These are phyloP conservation scores for Hymenoscyphus linearis DNA, from an alignment of 2,329 filamentous ascomycete genomes.

Conservation along the genomic window DNA sequence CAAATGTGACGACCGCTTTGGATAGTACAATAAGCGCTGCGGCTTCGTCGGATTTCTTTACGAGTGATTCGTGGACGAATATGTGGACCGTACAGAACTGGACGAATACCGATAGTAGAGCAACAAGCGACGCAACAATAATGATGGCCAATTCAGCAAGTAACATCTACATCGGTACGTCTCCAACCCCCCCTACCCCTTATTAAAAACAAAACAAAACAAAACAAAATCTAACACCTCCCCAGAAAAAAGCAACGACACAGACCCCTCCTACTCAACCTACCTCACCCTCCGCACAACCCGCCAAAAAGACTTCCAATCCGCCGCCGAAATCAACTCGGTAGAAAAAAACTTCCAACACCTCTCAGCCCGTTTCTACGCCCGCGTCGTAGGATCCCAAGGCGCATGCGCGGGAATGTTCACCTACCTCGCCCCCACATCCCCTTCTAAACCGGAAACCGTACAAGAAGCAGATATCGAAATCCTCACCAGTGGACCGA, in stretches of 20 bases:
- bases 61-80: constrained; percentile 18
- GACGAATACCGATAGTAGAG: constrained; percentile 26
- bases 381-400: constrained; percentile 25
- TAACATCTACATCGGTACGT: constrained; percentile 30
- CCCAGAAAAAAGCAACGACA: constrained; percentile 21
- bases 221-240: too few species aligned
- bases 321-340: constrained; percentile 28
- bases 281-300: constrained; percentile 30
- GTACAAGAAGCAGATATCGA: constrained; percentile 32
- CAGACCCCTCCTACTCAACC: constrained; percentile 19
- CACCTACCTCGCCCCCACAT: constrained; percentile 22
- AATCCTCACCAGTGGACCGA: constrained; percentile 27
- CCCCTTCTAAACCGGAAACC: constrained; percentile 2
- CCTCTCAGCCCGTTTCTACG: constrained; percentile 27
- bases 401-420: constrained; percentile 32
- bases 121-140: constrained; percentile 16
- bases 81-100: constrained; percentile 29
- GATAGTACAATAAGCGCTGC: constrained; percentile 16
- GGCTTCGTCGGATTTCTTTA: constrained; percentile 24
- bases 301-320: constrained; percentile 26
- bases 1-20: constrained; percentile 14
- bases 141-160: constrained; percentile 28
- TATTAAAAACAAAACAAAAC: too few species aligned
- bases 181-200: too few species aligned
- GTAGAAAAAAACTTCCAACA: constrained; percentile 25